These are phyloP conservation scores for Mollisiaceae sp. DNA, from an alignment of 2,329 filamentous ascomycete species.

Conservation along the genomic window DNA sequence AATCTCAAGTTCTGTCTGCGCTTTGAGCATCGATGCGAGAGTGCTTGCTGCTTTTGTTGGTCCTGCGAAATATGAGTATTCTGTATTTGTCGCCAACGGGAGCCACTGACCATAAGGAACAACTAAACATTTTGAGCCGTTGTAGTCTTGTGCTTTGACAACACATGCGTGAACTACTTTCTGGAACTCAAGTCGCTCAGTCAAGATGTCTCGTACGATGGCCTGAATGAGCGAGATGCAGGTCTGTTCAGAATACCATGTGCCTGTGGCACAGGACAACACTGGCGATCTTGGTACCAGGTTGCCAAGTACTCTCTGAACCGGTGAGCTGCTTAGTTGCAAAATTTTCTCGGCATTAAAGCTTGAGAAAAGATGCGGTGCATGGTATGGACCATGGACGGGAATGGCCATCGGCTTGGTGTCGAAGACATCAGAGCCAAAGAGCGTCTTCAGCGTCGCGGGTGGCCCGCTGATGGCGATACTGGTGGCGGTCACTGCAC, in stretches of 20 bases:
- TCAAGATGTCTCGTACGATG: conserved; percentile 54
- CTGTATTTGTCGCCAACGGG: conserved; percentile 24
- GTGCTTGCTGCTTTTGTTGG: conserved; percentile 56
- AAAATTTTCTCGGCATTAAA: conserved; percentile 53
- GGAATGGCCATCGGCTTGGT: conserved; percentile 54
- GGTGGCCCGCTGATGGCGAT: conserved; percentile 62
- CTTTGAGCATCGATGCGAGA: conserved; percentile 50
- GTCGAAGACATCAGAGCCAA: conserved; percentile 47
- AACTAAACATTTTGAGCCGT: conserved; percentile 50
- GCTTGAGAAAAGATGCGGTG: conserved; percentile 56
- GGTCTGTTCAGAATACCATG: conserved; percentile 26
- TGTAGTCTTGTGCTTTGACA: conserved; percentile 48
- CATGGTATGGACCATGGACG: conserved; percentile 62
- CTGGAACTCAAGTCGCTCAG: conserved; percentile 54
- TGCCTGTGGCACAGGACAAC: conserved; percentile 52
- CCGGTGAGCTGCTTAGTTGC: conserved; percentile 47
- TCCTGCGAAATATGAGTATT: conserved; percentile 37
- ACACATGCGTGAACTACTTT: conserved; percentile 55
- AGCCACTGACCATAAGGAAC: conserved; percentile 50
- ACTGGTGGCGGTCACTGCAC: conserved; percentile 54
- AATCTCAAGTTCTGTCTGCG: conserved; percentile 51
- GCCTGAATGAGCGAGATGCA: conserved; percentile 27
- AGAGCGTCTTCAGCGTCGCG: conserved; percentile 51
- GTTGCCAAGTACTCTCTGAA: conserved; percentile 48
- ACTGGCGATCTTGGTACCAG: conserved; percentile 53